Base-by-base conservation (phyloP, 306 rosid species). In the Prunus persica region DNA sequence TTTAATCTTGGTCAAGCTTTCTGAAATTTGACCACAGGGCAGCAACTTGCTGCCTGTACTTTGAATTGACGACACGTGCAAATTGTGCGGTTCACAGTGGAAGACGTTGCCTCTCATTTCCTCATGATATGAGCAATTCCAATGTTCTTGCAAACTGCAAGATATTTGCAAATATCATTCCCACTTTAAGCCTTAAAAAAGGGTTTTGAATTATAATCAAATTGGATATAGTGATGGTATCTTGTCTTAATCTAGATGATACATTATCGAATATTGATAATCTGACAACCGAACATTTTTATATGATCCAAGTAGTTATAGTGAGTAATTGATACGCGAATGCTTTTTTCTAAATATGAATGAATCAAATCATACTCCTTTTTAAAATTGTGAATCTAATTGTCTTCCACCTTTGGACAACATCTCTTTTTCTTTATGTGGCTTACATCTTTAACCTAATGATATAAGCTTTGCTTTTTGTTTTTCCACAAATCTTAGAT, bases 1-100 rank as follows among this genome's bases (percentile, higher is more conserved):
- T 71, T 78, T 75, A 65, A 65, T 71, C 20, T 67, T 24, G 73
- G 76, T 71, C 65, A 24, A 72, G 27, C 72, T 68, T 76, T n/a
- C 15, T 55, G 11, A 30, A 25, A 24, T 64, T 67, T 45, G 22
- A 47, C 78, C 61, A 74, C n/a, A 12, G 47, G 45, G 30, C 47
- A 25, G 30, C 47, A 49, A 45, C 46, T 13, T 63, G 11, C 5
- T 16, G 45, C 12, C 65, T 68, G 78, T 19, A 62, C 79, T 61
- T 28, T 75, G 80, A 85, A 76, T 78, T 64, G 85, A 83, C 80
- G 74, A 81, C 81, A 85, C 83, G 79, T 86, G 80, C 83, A 83
- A 74, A 46, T 46, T 71, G 72, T 75, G 64, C 79, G 76, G 77
- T 54, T 69, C 69, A 50, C 72, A 75, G 74, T 75, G 61, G 60